phyloP scores from a whole-genome alignment of 306 rosid species.

The Pueraria montana region DNA sequence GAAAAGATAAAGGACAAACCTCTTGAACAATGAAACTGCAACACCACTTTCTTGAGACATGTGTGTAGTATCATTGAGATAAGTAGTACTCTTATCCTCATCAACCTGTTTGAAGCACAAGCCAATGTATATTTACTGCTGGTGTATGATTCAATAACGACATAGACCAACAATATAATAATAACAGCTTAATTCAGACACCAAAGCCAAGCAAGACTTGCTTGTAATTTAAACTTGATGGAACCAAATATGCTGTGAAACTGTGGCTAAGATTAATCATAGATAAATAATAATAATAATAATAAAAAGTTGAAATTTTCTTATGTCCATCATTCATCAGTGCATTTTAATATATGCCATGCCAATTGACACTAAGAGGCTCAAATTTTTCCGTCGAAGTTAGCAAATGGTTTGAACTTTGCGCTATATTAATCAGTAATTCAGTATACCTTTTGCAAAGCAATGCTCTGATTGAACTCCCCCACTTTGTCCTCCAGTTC shows the following conservation, averaged over 20 bases:
- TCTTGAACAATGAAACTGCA: conserved; percentile 50
- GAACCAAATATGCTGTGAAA: conserved; percentile 28
- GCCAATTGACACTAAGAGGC: conserved; percentile 30
- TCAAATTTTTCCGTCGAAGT: not conserved
- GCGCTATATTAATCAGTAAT: not conserved
- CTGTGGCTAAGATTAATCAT: not conserved
- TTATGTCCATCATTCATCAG: conserved; percentile 18
- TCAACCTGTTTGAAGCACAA: conserved; percentile 58
- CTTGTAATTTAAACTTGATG: conserved; percentile 13
- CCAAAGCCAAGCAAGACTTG: not conserved
- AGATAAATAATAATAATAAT: not conserved
- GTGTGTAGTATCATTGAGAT: conserved; percentile 31
- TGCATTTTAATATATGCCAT: conserved; percentile 28
- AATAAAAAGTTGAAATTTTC: conserved; percentile 11
- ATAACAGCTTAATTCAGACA: conserved; percentile 35
- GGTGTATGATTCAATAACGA: conserved; percentile 13
- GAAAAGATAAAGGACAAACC: conserved; percentile 54
- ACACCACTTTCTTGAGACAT: conserved; percentile 44
- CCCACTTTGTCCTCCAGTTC: conserved; percentile 72
- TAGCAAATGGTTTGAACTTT: not conserved
- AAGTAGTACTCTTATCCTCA: conserved; percentile 40
- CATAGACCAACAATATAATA: conserved; percentile 22
- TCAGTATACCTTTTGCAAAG: conserved; percentile 64
- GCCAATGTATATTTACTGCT: conserved; percentile 20
- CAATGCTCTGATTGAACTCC: conserved; percentile 66